Base-by-base conservation (phyloP, 495 filamentous ascomycete species). In the Aspergillus sclerotiicarbonarius region DNA sequence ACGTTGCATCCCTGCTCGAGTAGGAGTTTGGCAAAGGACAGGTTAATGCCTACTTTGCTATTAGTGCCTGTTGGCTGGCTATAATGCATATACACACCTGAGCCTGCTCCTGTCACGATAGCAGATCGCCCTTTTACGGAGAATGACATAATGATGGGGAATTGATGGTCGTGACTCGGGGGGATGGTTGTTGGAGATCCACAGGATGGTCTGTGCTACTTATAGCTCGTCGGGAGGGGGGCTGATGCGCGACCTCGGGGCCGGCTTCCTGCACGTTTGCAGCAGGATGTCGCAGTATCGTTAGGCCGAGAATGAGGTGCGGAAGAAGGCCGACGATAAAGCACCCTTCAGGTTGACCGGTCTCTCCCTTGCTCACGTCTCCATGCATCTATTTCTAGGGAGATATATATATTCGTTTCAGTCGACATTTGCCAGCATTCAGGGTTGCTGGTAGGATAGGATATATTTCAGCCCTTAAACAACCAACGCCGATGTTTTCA, bases 101-200 rank as follows among this genome's bases (percentile, higher is more conserved):
- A 89, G 54, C 87, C 87, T 41, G 84, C 86, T 7, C 87, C 87
- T 29, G 87, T 90, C 19, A 89, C 72, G 54, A 90, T 84, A n/a
- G 87, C 87, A 39, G 78, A 79, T 71, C 84, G 85, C 47, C 84
- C 85, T 51, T 77, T 56, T 10, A 88, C 80, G 12, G 78, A 76
- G 54, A 81, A 51, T 13, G 76, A 67, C 72, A 76, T 76, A n/a
- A 18, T 63, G 55, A 21, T 51, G 6, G 6, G 16, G 9, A 18
- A 6, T 32, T 33, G 47, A 50, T 10, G 19, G 10, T 31, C 30
- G 46, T 16, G 16, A 25, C 13, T 41, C n/a, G 10, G 37, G 15
- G 37, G 4, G 7, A 5, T 15, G 13, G 2, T 3, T n/a, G 37
- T 41, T n/a, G 9, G 4, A 41, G 37, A 7, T 9, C 33, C 37